Evolutionary conservation across 140 eudicot genomes (phyloP).

Genomic region (Erigeron philadelphicus): DNA sequence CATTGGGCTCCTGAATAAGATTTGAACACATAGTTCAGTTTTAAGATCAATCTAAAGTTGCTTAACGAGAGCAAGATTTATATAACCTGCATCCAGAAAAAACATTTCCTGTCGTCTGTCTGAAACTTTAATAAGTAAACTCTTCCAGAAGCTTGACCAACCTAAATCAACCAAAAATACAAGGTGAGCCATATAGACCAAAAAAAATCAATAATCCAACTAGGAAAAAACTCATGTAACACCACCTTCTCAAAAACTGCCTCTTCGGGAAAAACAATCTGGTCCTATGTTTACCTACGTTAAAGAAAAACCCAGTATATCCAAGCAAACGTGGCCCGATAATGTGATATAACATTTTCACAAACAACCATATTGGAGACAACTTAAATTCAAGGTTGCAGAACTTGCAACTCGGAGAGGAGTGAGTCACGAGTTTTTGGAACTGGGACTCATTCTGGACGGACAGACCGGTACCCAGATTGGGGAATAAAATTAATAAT

Average conservation of each 20-base stretch:
- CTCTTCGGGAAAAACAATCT: slow-evolving; percentile 89
- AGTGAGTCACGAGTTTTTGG: too few species aligned
- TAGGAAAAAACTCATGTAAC: neutral
- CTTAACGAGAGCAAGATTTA: slow-evolving; percentile 4
- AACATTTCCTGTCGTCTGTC: slow-evolving; percentile 81
- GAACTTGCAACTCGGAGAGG: too few species aligned
- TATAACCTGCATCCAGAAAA: slow-evolving; percentile 94
- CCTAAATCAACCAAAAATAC: slow-evolving; percentile 34
- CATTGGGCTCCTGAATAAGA: slow-evolving; percentile 64
- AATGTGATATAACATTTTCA: neutral
- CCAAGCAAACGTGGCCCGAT: neutral
- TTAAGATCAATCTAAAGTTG: neutral
- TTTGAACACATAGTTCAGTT: slow-evolving; percentile 15
- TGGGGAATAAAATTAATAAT: too few species aligned
- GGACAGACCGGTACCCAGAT: too few species aligned
- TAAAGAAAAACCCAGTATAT: slow-evolving; percentile 29
- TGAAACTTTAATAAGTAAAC: slow-evolving; percentile 81
- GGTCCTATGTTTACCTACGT: slow-evolving; percentile 60
- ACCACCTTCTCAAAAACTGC: slow-evolving; percentile 88
- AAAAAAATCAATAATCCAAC: neutral
- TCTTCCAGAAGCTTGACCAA: slow-evolving; percentile 85
- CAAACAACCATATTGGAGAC: slow-evolving; percentile 14
- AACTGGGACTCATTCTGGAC: too few species aligned
- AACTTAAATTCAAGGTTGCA: neutral
- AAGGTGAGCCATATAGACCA: slow-evolving; percentile 4